Base-by-base conservation (phyloP, 139 green algal species). In the Picochlorum sp. region DNA sequence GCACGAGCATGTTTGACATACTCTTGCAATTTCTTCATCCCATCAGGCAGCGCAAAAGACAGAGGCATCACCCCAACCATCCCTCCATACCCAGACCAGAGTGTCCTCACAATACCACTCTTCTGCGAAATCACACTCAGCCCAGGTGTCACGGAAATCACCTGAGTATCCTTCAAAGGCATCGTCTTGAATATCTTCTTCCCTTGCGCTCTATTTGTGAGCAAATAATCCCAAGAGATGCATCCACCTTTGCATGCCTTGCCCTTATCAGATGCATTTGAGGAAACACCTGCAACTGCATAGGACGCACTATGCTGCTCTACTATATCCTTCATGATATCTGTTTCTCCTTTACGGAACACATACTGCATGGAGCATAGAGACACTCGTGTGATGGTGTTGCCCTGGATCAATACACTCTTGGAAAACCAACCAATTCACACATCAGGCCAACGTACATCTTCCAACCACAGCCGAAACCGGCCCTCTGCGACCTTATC, bases 61-160 rank as follows among this genome's bases (percentile, higher is more conserved):
- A 61, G 69, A 0, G 84, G 84, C 6, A 83, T 76, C 51, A 79
- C 63, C 30, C 11, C 24, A 45, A 78, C 81, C 1, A 81, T 80
- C 2, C 37, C 28, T 16, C 84, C 84, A 47, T 82, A 90, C 0
- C 75, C 71, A 14, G 68, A 54, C 24, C 70, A 61, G 74, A 88
- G 67, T 23, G 76, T 81, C 13, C 41, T 26, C 6, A 81, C 62
- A 16, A 90, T 73, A 1, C 56, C 44, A 41, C 66, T 58, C 61
- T 90, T 90, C 45, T 63, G 45, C 0, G 83, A 75, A 13, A 90
- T 61, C 0, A 73, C 66, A 2, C 70, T 38, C 0, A 64, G 62
- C 6, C 84, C 84, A 0, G 84, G 84, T 1, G 85, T 55, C 62
- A 83, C 90, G 63, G 72, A 85, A 16, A 66, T 59, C n/a, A 59